Conservation (phyloP, 257 asterid genomes). For the Ballota nigra region DNA sequence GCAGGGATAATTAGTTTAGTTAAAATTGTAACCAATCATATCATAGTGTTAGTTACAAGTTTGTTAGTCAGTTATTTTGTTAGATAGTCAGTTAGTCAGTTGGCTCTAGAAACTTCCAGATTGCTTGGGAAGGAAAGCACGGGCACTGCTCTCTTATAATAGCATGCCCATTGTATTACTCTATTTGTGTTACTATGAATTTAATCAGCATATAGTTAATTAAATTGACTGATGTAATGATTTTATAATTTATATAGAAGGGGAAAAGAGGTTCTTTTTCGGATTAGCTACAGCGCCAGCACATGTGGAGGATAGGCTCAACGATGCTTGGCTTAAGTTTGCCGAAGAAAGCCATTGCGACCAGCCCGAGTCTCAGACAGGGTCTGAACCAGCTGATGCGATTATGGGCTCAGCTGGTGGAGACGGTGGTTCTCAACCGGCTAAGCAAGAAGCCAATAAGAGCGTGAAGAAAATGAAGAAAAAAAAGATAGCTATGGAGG, state of each 20-base stretch:
- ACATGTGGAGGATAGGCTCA: slow-evolving; percentile 88
- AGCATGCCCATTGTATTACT: too few species aligned
- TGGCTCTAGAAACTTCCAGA: too few species aligned
- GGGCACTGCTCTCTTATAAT: too few species aligned
- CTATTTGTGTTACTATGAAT: not conserved
- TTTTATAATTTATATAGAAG: slow-evolving; percentile 41
- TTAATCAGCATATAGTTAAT: not conserved
- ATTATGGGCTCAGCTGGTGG: slow-evolving; percentile 55
- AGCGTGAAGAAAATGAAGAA: slow-evolving; percentile 61
- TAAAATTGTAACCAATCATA: too few species aligned
- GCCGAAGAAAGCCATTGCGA: slow-evolving; percentile 71
- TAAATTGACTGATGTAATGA: not conserved
- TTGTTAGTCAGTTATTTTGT: too few species aligned
- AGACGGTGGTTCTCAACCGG: slow-evolving; percentile 77
- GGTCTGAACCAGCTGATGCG: slow-evolving; percentile 57
- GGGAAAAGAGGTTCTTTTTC: slow-evolving; percentile 71
- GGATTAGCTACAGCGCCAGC: slow-evolving; percentile 99
- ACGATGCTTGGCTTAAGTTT: slow-evolving; percentile 98
- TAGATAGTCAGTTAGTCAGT: too few species aligned
- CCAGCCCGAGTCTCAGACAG: slow-evolving; percentile 47
- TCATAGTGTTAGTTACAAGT: too few species aligned
- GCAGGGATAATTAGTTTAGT: too few species aligned
- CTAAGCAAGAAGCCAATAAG: slow-evolving; percentile 41
- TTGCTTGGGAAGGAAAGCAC: too few species aligned
- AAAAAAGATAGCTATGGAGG: slow-evolving; percentile 80